A percentile compares a stretch with the other conserved stretches of the same genome.
These are phyloP conservation scores for Dioscorea alata DNA, from an alignment of 106 monocot genomes.

Conservation along the genomic window DNA sequence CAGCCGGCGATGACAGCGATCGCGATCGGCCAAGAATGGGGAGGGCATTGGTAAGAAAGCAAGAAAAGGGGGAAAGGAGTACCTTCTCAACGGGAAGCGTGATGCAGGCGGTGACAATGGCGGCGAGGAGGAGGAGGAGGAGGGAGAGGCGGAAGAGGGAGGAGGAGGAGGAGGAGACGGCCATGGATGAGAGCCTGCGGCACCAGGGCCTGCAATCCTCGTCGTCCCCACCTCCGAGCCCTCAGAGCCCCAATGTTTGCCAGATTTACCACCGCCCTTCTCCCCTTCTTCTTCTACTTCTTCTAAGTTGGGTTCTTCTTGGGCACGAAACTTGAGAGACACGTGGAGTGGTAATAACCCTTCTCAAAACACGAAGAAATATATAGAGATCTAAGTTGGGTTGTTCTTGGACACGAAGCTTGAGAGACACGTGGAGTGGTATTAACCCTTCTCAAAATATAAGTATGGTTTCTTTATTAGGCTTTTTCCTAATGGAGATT, in stretches of 20 bases:
- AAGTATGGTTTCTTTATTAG: no score
- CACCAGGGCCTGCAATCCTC: conserved; percentile 66
- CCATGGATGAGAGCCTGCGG: conserved; percentile 46
- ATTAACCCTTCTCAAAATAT: no score
- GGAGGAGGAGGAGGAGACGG: conserved; percentile 55
- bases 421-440: no score
- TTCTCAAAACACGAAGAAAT: no score
- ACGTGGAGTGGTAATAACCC: no score
- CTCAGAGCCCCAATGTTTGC: conserved; percentile 38
- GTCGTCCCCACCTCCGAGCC: conserved; percentile 19
- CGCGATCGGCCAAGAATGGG: no score
- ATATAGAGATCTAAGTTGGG: no score
- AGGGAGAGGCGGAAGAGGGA: conserved; percentile 61
- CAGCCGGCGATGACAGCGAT: no score
- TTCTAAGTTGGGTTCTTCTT: not conserved
- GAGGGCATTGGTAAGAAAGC: not conserved
- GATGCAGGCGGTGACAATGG: conserved; percentile 49
- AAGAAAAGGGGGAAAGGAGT: not conserved
- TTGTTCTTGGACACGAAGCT: no score
- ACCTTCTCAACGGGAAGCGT: conserved; percentile 72
- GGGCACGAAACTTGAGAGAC: no score
- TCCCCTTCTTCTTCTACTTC: not conserved
- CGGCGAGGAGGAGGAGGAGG: conserved; percentile 57
- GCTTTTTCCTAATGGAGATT: no score
- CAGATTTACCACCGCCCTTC: conserved; percentile 28